A percentile compares a stretch with the other conserved stretches of the same genome.
Evolutionary conservation across 2,329 filamentous ascomycete species (phyloP).

Genomic region (Fusarium camptoceras): DNA sequence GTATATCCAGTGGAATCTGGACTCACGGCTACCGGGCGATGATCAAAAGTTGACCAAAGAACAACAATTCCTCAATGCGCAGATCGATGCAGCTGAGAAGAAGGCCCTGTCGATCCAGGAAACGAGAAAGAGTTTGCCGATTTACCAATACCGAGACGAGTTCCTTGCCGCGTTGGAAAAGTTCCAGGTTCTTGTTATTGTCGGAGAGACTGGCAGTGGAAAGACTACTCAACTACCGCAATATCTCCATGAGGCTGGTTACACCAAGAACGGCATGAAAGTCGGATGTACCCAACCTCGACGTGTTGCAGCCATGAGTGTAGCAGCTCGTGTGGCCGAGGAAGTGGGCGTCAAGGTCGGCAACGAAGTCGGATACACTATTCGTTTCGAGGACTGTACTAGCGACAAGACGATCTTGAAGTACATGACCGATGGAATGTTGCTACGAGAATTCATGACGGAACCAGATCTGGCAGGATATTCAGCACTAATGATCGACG

Average conservation of each 20-base stretch:
- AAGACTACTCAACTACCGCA: conserved; percentile 97
- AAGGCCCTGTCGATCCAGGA: conserved; percentile 91
- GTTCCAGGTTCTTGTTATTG: conserved; percentile 89
- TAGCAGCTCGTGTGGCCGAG: conserved; percentile 94
- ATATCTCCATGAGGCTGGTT: conserved; percentile 91
- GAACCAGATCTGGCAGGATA: conserved; percentile 87
- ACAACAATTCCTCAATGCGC: conserved; percentile 80
- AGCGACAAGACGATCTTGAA: conserved; percentile 92
- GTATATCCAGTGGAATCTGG: conserved; percentile 85
- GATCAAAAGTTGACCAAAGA: conserved; percentile 79
- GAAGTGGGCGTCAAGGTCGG: conserved; percentile 92
- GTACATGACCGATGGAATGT: conserved; percentile 98
- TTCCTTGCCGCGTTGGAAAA: conserved; percentile 88
- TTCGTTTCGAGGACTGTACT: conserved; percentile 93
- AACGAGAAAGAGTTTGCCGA: conserved; percentile 88
- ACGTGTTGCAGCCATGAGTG: conserved; percentile 96
- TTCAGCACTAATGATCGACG: conserved; percentile 93
- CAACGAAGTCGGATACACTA: conserved; percentile 92
- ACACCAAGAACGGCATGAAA: conserved; percentile 84
- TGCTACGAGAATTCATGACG: conserved; percentile 88
- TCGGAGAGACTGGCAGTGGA: conserved; percentile 93
- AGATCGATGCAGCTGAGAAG: conserved; percentile 89
- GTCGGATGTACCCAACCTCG: conserved; percentile 95
- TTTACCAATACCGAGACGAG: conserved; percentile 87
- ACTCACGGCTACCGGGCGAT: conserved; percentile 78